Conservation (phyloP, 1,284 basidiomycete species). For the Marasmius oreades region DNA sequence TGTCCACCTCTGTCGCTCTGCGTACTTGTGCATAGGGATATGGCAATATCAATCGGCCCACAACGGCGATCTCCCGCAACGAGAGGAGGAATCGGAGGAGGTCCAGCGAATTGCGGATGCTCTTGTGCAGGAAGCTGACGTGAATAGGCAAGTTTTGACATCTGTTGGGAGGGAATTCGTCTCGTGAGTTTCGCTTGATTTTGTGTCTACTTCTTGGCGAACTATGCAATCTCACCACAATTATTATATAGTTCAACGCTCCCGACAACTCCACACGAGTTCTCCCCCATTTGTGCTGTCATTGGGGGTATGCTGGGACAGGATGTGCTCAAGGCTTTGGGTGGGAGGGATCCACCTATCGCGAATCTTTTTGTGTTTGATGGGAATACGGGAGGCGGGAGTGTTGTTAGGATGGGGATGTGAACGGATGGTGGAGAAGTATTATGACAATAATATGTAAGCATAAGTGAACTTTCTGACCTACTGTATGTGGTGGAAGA, state of each 20-base stretch:
- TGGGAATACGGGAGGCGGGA: constrained; percentile 74
- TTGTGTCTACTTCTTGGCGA: constrained; percentile 6
- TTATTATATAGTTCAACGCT: constrained; percentile 49
- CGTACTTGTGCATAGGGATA: constrained; percentile 48
- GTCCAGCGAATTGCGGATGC: constrained; percentile 59
- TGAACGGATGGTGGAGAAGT: neutral
- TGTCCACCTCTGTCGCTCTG: neutral
- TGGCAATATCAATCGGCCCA: constrained; percentile 80
- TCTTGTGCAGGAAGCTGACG: constrained; percentile 57
- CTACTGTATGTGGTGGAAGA: too few relatives aligned
- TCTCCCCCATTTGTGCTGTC: constrained; percentile 88
- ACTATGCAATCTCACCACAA: constrained; percentile 1
- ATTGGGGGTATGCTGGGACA: constrained; percentile 93
- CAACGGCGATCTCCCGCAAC: constrained; percentile 50
- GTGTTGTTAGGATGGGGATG: constrained; percentile 54
- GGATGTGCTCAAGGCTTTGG: constrained; percentile 90
- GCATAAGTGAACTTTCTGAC: too few relatives aligned
- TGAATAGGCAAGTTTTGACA: constrained; percentile 66
- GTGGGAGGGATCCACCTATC: constrained; percentile 87
- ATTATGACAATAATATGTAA: too few relatives aligned
- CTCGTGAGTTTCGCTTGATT: constrained; percentile 39
- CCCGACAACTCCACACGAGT: constrained; percentile 76
- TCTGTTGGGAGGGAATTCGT: constrained; percentile 54
- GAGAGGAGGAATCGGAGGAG: constrained; percentile 46
- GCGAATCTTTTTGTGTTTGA: constrained; percentile 92